A percentile compares a stretch with the other conserved stretches of the same genome.
These are phyloP conservation scores for Diatrype stigma DNA, from an alignment of 2,329 filamentous ascomycete genomes.

Conservation along the genomic window DNA sequence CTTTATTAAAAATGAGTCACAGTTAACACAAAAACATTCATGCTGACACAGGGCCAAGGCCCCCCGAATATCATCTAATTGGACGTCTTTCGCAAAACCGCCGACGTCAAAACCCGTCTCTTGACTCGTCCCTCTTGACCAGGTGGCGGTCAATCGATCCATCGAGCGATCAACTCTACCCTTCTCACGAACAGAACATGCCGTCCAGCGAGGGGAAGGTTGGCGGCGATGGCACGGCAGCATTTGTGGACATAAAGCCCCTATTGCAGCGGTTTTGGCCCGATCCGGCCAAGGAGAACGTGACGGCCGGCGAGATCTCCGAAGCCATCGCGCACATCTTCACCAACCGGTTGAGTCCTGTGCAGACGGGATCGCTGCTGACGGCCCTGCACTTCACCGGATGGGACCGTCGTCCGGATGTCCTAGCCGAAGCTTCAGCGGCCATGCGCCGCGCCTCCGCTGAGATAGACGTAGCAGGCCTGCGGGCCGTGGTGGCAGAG, in stretches of 20 bases:
- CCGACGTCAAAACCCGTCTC: no score
- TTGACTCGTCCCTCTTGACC: not conserved
- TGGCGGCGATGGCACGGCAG: no score
- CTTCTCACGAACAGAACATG: no score
- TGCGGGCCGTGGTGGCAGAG: conserved; percentile 57
- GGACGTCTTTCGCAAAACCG: no score
- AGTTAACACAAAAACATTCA: not conserved
- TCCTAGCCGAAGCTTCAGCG: conserved; percentile 78
- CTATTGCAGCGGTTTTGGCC: conserved; percentile 72
- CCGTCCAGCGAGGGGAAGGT: no score
- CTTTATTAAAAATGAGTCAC: not conserved
- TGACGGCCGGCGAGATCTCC: conserved; percentile 78
- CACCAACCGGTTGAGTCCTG: conserved; percentile 80
- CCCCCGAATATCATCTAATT: not conserved
- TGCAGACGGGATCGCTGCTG: conserved; percentile 81
- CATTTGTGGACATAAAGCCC: conserved; percentile 56
- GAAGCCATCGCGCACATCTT: conserved; percentile 89
- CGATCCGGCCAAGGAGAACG: conserved; percentile 39
- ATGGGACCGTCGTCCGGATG: conserved; percentile 76
- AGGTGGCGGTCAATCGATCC: not conserved
- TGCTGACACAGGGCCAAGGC: not conserved
- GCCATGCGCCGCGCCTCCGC: conserved; percentile 80
- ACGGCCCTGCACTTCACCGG: conserved; percentile 90
- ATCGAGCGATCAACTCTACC: no score
- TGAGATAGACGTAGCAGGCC: conserved; percentile 59